Evolutionary conservation across 805 yeast genomes (phyloP).

Genomic region (Blastobotrys robertii): DNA sequence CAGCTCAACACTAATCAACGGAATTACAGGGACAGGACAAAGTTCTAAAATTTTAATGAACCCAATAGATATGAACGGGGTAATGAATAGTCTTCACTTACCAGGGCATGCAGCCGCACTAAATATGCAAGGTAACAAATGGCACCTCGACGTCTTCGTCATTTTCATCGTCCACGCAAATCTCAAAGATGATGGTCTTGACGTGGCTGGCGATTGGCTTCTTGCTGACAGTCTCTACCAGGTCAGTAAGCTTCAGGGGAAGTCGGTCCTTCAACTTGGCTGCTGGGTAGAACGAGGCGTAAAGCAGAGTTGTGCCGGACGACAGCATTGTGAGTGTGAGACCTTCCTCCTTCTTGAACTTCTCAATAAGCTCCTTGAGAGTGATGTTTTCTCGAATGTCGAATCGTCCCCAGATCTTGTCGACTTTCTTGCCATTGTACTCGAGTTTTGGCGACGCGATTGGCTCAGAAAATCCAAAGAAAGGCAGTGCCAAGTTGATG

Average conservation of each 20-base stretch:
- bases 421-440: constrained; percentile 71
- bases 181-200: constrained; percentile 73
- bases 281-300: constrained; percentile 90
- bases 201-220: constrained; percentile 67
- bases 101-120: constrained; percentile 1
- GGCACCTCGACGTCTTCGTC: constrained; percentile 98
- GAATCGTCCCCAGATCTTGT: constrained; percentile 92
- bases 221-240: constrained; percentile 79
- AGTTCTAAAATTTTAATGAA: no score
- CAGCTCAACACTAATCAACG: no score
- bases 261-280: constrained; percentile 77
- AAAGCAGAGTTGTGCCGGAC: constrained; percentile 77
- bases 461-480: constrained; percentile 95
- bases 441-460: constrained; percentile 74
- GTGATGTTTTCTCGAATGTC: constrained; percentile 58
- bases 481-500: constrained; percentile 85
- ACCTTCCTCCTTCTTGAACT: constrained; percentile 75
- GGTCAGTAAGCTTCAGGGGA: constrained; percentile 53
- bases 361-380: constrained; percentile 58
- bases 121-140: constrained; percentile 55
- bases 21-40: no score
- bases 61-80: no score
- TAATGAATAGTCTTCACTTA: no score
- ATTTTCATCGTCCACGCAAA: constrained; percentile 82
- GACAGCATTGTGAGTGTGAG: constrained; percentile 86